These are phyloP conservation scores for Litsea cubeba DNA, from an alignment of 164 flowering plant species.

Conservation along the genomic window DNA sequence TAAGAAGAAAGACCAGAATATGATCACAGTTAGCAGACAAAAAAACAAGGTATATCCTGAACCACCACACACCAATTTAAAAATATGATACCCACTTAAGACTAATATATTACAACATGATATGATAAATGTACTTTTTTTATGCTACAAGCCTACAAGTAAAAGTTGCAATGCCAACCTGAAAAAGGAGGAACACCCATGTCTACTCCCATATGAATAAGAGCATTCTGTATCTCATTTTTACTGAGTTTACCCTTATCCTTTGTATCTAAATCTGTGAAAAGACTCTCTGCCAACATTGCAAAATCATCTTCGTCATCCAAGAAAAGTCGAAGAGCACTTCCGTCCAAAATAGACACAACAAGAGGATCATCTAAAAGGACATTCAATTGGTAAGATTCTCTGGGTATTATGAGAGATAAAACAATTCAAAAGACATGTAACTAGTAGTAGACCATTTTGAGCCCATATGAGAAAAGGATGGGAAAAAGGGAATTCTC, in stretches of 20 bases:
- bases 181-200: constrained; percentile 70
- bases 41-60: not conserved
- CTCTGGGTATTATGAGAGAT: not conserved
- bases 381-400: constrained; percentile 3
- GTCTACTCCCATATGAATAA: constrained; percentile 60
- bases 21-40: not conserved
- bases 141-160: not conserved
- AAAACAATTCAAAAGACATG: not conserved
- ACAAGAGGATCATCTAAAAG: constrained; percentile 62
- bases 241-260: constrained; percentile 67
- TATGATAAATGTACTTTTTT: not conserved
- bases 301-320: constrained; percentile 92
- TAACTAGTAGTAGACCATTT: not conserved
- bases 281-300: constrained; percentile 72
- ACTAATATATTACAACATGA: not conserved
- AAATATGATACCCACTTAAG: not conserved
- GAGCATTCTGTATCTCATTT: constrained; percentile 51
- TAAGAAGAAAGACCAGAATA: not conserved
- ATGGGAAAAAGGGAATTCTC: not conserved
- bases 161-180: constrained; percentile 32
- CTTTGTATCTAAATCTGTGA: constrained; percentile 64
- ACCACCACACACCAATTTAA: not conserved
- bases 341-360: constrained; percentile 57
- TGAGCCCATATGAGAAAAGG: not conserved
- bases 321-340: constrained; percentile 34